Conservation (phyloP, 2,329 filamentous ascomycete genomes). For the Cladosporium colombiae region DNA sequence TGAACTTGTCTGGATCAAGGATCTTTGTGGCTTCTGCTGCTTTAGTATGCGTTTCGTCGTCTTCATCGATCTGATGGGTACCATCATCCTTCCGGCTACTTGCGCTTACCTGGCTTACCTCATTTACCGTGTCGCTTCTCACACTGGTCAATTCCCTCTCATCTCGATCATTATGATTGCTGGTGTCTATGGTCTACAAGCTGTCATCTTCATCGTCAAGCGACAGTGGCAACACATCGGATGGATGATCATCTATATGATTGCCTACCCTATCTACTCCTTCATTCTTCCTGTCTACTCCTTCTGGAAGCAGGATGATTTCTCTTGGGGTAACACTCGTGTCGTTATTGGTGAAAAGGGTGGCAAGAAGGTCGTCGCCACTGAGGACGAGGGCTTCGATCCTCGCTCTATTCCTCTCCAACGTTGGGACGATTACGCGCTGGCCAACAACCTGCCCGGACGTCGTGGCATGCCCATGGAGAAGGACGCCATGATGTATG, state of each 20-base stretch:
- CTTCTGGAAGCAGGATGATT: constrained; percentile 99
- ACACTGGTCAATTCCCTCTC: constrained; percentile 74
- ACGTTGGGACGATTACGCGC: constrained; percentile 95
- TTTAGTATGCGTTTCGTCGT: constrained; percentile 98
- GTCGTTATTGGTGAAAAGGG: constrained; percentile 95
- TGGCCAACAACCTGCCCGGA: constrained; percentile 82
- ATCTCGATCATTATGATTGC: constrained; percentile 89
- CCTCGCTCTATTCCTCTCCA: constrained; percentile 91
- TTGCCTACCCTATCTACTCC: constrained; percentile 94
- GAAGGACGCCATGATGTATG: constrained; percentile 48
- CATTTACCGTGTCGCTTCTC: constrained; percentile 73
- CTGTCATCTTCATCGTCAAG: constrained; percentile 93
- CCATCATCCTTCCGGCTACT: constrained; percentile 86
- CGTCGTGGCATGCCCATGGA: constrained; percentile 73
- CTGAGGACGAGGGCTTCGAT: constrained; percentile 82
- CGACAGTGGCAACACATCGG: constrained; percentile 97
- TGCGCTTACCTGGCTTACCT: constrained; percentile 85
- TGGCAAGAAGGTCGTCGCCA: constrained; percentile 82
- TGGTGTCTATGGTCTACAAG: constrained; percentile 91
- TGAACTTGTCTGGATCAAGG: constrained; percentile 84
- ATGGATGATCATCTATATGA: constrained; percentile 98
- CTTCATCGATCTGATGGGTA: constrained; percentile 90
- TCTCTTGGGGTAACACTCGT: constrained; percentile 98
- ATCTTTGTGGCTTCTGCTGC: constrained; percentile 98
- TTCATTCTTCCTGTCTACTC: constrained; percentile 92